Percentiles rank a stretch among this genome's conserved stretches.
Evolutionary conservation across 2,329 filamentous ascomycete genomes (phyloP).

Genomic region (Calonectria hongkongensis): DNA sequence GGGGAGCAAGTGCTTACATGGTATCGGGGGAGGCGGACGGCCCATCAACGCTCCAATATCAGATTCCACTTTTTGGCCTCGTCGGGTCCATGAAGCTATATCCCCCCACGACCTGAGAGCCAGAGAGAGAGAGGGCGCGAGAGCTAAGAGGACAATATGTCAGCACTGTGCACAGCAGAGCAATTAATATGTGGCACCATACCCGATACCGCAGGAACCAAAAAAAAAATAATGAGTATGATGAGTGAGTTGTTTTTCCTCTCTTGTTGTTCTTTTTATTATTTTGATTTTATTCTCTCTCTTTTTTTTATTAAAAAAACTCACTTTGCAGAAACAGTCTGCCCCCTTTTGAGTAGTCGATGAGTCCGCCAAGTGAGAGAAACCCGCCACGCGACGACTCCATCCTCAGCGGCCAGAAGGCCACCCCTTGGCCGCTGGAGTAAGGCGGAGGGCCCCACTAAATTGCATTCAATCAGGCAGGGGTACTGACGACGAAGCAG

Average conservation of each 20-base stretch:
- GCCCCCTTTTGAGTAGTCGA: constrained; percentile 25
- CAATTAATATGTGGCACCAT: constrained; percentile 22
- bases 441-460: constrained; percentile 29
- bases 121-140: constrained; percentile 28
- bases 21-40: constrained; percentile 28
- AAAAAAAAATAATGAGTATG: not conserved
- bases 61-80: constrained; percentile 48
- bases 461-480: constrained; percentile 25
- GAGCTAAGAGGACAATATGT: constrained; percentile 18
- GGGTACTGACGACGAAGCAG: constrained; percentile 25
- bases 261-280: not conserved
- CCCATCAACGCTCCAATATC: constrained; percentile 37
- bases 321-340: constrained; percentile 7
- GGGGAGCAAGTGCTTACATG: constrained; percentile 45
- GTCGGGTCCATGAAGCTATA: constrained; percentile 48
- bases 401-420: not conserved
- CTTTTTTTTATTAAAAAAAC: not conserved
- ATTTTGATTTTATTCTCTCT: not conserved
- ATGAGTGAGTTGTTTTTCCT: not conserved
- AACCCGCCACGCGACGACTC: constrained; percentile 24
- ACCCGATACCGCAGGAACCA: not conserved
- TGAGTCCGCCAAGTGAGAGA: constrained; percentile 13
- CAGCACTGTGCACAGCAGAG: constrained; percentile 12
- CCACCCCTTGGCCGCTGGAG: constrained; percentile 3
- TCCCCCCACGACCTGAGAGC: constrained; percentile 35